phyloP scores from a whole-genome alignment of 2,329 filamentous ascomycete genomes.

The Didymellaceae sp. region DNA sequence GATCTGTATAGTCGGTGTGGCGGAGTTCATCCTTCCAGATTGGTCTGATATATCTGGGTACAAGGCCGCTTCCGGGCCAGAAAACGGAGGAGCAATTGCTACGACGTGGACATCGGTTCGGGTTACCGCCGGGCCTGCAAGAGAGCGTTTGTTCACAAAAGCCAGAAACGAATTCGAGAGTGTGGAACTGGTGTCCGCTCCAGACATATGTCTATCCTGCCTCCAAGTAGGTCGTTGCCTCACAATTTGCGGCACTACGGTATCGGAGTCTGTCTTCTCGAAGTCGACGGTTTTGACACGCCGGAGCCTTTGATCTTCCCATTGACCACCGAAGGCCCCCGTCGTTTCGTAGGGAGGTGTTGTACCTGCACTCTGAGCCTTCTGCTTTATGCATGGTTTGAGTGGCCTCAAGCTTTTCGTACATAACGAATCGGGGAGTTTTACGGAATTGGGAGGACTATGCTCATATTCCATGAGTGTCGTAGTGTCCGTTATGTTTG shows the following conservation, averaged over 20 bases:
- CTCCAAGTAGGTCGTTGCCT: no score
- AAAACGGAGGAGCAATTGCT: conserved; percentile 29
- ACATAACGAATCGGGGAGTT: no score
- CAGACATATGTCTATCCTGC: no score
- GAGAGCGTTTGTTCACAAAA: conserved; percentile 25
- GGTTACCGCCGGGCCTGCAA: conserved; percentile 39
- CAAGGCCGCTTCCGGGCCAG: no score
- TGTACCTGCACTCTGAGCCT: conserved; percentile 30
- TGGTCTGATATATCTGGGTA: not conserved
- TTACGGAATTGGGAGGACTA: no score
- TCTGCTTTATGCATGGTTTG: conserved; percentile 39
- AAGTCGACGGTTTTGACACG: conserved; percentile 44
- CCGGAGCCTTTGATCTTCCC: conserved; percentile 19
- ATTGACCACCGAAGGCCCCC: not conserved
- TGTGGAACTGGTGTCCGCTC: no score
- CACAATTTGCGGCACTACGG: not conserved
- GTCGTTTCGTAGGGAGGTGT: conserved; percentile 21
- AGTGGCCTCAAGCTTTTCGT: conserved; percentile 15
- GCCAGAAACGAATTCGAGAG: conserved; percentile 20
- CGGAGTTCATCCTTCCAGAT: conserved; percentile 20
- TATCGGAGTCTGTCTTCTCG: conserved; percentile 16
- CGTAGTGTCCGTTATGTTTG: no score
- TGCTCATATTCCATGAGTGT: conserved; percentile 2
- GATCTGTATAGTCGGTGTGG: conserved; percentile 44
- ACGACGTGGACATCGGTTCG: conserved; percentile 46